Evolutionary conservation across 2,329 filamentous ascomycete species (phyloP), one percentile per base, ranked within the genome.

Genomic region (Pseudovirgaria hyperparasitica): DNA sequence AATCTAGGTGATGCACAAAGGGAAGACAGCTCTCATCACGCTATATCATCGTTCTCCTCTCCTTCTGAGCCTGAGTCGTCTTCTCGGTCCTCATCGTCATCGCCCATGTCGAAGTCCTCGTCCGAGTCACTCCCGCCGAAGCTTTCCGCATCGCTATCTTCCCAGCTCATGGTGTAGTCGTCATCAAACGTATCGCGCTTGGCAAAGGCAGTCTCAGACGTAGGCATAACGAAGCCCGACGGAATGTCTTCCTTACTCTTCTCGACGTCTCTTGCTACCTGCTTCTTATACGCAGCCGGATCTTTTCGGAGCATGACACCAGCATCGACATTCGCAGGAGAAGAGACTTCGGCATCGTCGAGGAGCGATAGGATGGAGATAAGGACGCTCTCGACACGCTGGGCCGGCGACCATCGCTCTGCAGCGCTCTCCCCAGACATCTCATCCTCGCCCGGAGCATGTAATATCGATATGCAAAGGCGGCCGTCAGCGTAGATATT

Each of bases 391-490:
- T 96, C 90, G 25, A 92, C 87, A 12, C 86, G 81, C 54, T 96
- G 87, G 4, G 90, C 75, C 1, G 90, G 86, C 5, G 82, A 85
- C 87, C 87, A 98, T 31, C 87, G 80, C 58, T 96, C 90, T 32
- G 77, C 79, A 5, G 90, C 87, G 20, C 70, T 59, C 57, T 96
- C 87, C 34, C 90, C 90, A 0, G 86, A 93, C 65, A 86, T 87
- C 41, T 80, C 72, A 48, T 96, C 87, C 34, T 94, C 84, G 39
- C 90, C 90, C 0, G 90, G 85, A 11, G 73, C 70, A 55, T 98
- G 87, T 8, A 98, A 73, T 45, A 98, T 98, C 23, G 86, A 94
- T 51, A 98, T 96, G 63, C 90, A 96, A 23, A 96, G 70, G 40
- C 77, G 77, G 43, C 87, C 87, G 52, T 94, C 82, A 5, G 73